Conservation (phyloP, 805 yeast species). For the Saturnispora dispora region DNA sequence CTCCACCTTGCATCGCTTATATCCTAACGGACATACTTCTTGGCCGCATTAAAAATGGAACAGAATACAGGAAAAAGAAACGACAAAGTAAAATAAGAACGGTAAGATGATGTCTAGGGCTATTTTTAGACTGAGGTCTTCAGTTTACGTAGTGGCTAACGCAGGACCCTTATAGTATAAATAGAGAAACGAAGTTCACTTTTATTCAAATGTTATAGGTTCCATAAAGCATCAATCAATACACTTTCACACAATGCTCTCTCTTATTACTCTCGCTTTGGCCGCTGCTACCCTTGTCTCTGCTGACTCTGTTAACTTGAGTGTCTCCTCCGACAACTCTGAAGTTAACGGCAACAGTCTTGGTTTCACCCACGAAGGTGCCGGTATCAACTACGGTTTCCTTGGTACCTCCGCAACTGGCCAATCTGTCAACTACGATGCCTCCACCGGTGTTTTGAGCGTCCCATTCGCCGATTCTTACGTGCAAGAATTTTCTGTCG, state of each 20-base stretch:
- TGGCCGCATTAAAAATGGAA: not conserved
- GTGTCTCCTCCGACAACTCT: conserved; percentile 21
- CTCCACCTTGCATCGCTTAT: not conserved
- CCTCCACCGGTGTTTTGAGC: conserved; percentile 6
- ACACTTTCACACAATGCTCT: conserved; percentile 7
- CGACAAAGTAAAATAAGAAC: not conserved
- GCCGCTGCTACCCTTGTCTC: conserved; percentile 12
- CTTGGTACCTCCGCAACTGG: conserved; percentile 3
- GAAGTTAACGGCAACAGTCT: conserved; percentile 22
- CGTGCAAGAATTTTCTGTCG: conserved; percentile 2
- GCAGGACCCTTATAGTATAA: not conserved
- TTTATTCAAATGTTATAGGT: not conserved
- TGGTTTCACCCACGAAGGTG: conserved; percentile 38
- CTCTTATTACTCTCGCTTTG: conserved; percentile 2
- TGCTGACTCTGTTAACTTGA: conserved; percentile 18
- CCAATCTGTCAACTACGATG: conserved; percentile 11
- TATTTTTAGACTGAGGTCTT: not conserved
- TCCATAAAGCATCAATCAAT: not conserved
- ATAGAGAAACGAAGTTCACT: not conserved
- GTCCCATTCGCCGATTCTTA: conserved; percentile 8
- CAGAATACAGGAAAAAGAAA: not conserved
- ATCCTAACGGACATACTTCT: not conserved
- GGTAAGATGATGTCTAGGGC: not conserved
- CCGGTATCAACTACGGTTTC: conserved; percentile 37
- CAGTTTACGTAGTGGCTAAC: not conserved